A percentile compares a stretch with the other conserved stretches of the same genome.
phyloP scores from a whole-genome alignment of 345 rosid species.

The Rubroshorea leprosula region DNA sequence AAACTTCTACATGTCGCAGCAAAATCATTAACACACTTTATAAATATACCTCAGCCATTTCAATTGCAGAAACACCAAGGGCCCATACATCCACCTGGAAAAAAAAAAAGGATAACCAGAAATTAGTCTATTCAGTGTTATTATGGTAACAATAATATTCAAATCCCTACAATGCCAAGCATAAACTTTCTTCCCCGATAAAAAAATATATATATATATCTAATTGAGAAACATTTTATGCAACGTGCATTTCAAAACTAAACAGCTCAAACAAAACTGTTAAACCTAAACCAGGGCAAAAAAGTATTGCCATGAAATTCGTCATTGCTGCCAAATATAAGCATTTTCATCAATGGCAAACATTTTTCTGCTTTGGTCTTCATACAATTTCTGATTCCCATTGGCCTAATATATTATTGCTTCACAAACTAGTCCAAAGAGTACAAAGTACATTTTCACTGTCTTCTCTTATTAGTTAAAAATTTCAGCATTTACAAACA shows the following conservation, averaged over 20 bases:
- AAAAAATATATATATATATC: too few relatives aligned
- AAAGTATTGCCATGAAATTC: too few relatives aligned
- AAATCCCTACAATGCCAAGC: too few relatives aligned
- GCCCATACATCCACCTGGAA: slow-evolving; percentile 99
- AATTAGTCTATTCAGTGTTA: slow-evolving; percentile 4
- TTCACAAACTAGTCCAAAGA: not conserved
- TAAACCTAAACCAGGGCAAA: too few relatives aligned
- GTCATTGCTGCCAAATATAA: too few relatives aligned
- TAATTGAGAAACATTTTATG: too few relatives aligned
- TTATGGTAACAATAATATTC: not conserved
- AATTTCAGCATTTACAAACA: not conserved
- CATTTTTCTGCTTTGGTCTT: too few relatives aligned
- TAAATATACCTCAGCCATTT: slow-evolving; percentile 93
- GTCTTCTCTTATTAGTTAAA: not conserved
- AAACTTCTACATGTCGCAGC: not conserved
- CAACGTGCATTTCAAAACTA: too few relatives aligned
- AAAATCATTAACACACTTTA: slow-evolving; percentile 11
- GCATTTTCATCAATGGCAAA: too few relatives aligned
- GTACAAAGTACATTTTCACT: not conserved
- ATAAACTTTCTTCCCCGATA: too few relatives aligned
- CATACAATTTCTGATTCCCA: too few relatives aligned
- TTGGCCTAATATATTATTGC: not conserved
- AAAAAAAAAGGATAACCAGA: slow-evolving; percentile 15
- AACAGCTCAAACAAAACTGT: too few relatives aligned
- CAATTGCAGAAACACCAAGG: slow-evolving; percentile 98